phyloP scores from a whole-genome alignment of 805 yeast species.

The Cyberlindnera nakhonratchasimensis region DNA sequence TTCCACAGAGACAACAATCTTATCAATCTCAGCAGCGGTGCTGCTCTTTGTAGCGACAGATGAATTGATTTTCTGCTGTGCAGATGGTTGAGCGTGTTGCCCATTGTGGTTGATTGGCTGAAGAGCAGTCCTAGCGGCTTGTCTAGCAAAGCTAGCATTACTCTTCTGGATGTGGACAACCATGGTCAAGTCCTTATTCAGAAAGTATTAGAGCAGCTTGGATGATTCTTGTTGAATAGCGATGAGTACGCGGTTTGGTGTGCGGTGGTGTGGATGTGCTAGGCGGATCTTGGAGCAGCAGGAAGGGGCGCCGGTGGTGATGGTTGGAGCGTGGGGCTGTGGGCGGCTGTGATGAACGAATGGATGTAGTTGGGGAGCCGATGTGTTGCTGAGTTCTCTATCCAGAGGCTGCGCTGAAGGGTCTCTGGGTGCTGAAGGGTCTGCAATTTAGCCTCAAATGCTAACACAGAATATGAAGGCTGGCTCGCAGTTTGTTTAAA shows the following conservation, averaged over 20 bases:
- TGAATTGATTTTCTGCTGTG: constrained; percentile 12
- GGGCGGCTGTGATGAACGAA: constrained; percentile 3
- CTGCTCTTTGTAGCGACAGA: constrained; percentile 1
- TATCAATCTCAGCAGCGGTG: constrained; percentile 25
- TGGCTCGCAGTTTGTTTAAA: too few relatives aligned
- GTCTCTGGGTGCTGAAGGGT: background rate
- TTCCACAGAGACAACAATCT: constrained; percentile 29
- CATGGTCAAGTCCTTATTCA: background rate
- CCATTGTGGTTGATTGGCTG: constrained; percentile 3
- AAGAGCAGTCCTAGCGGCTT: constrained; percentile 24
- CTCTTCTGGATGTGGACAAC: constrained; percentile 6
- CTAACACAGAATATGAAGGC: too few relatives aligned
- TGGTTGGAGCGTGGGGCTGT: background rate
- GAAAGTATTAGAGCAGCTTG: background rate
- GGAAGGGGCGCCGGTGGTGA: background rate
- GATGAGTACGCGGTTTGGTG: background rate
- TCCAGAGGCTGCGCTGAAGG: background rate
- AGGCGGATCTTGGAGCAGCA: background rate
- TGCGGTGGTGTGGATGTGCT: background rate
- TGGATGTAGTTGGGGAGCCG: constrained; percentile 5
- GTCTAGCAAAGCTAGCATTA: constrained; percentile 23
- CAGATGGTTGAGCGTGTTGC: background rate
- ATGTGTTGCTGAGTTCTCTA: background rate
- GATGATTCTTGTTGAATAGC: background rate
- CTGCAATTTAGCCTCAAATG: background rate